Evolutionary conservation across 805 yeast species (phyloP).

Genomic region (Candida khao-thaluensis): DNA sequence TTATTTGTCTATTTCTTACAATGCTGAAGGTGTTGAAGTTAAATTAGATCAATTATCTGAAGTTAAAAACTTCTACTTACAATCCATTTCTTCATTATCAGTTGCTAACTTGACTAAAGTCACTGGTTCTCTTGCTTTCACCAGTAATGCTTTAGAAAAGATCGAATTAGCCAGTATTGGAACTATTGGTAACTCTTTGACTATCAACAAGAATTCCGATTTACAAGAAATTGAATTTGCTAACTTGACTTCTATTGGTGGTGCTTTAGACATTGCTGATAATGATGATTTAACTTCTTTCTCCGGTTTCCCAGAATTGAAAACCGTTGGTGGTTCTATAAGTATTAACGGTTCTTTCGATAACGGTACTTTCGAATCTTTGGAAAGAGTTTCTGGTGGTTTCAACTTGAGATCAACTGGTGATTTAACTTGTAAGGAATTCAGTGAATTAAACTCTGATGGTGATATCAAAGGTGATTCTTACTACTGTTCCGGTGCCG

Average conservation of each 20-base stretch:
- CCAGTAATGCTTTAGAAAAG: constrained; percentile 62
- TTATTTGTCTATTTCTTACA: constrained; percentile 76
- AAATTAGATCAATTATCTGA: constrained; percentile 66
- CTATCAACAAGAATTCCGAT: constrained; percentile 70
- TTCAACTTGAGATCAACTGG: constrained; percentile 75
- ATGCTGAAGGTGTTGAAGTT: constrained; percentile 75
- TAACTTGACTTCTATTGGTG: constrained; percentile 72
- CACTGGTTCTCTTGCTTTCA: constrained; percentile 80
- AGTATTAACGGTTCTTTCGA: constrained; percentile 75
- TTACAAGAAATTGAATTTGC: constrained; percentile 70
- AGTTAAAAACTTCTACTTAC: constrained; percentile 88
- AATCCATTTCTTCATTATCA: constrained; percentile 72
- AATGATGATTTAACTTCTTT: constrained; percentile 69
- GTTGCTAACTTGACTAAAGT: constrained; percentile 66
- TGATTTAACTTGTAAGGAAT: constrained; percentile 77
- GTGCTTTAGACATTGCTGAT: constrained; percentile 90
- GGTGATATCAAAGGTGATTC: constrained; percentile 92
- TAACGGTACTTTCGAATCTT: constrained; percentile 70
- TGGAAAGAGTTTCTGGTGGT: constrained; percentile 88
- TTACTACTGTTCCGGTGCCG: constrained; percentile 70
- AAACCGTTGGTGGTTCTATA: constrained; percentile 86
- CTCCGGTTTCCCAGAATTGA: constrained; percentile 71
- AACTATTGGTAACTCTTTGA: constrained; percentile 75
- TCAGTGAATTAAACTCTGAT: constrained; percentile 66
- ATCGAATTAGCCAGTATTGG: constrained; percentile 56